Base-by-base conservation (phyloP, 1,139 yeast species). In the Candida frijolesensis region DNA sequence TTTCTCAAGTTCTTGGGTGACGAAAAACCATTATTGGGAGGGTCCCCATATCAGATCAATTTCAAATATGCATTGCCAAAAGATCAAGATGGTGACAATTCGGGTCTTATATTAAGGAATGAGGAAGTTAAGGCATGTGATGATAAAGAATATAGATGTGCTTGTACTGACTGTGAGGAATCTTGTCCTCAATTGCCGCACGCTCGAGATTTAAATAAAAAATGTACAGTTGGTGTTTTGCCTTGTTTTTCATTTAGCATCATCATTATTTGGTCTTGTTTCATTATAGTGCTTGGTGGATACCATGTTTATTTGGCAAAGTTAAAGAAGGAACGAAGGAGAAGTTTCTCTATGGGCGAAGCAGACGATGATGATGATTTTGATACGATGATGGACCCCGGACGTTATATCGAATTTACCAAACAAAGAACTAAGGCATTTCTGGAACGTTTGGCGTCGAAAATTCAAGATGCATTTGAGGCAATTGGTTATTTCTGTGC, bases 31-130 rank as follows among this genome's bases (percentile, higher is more conserved):
- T 60, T 89, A 56, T 72, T 94, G 5, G 98, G 98, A 0, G 98
- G 98, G 0, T 89, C 97, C 0, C 97, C 98, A 0, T 91, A 94
- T 64, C 98, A 94, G 64, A 92, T 94, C 58, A 87, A 92, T 64
- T 91, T 84, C 64, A 71, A 77, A 8, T 89, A 83, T 71, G 70
- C 68, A 11, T 30, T 57, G 3, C 48, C 53, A 0, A 54, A 65
- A 11, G 56, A 59, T 2, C 50, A 58, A 1, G 22, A 19, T 19
- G 22, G 22, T 3, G 22, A 4, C 22, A 19, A 3, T 3, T 51
- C 56, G 1, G 71, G 68, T 1, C 52, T 71, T 33, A 39, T 33
- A 4, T 59, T 71, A 44, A 55, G 73, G 46, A 40, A 58, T 6
- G 74, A 77, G 0, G 60, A 66, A 1, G 71, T 79, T 53, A 73